A percentile compares a stretch with the other conserved stretches of the same genome.
phyloP scores from a whole-genome alignment of 2,329 filamentous ascomycete genomes.

The Juglanconis sp. region DNA sequence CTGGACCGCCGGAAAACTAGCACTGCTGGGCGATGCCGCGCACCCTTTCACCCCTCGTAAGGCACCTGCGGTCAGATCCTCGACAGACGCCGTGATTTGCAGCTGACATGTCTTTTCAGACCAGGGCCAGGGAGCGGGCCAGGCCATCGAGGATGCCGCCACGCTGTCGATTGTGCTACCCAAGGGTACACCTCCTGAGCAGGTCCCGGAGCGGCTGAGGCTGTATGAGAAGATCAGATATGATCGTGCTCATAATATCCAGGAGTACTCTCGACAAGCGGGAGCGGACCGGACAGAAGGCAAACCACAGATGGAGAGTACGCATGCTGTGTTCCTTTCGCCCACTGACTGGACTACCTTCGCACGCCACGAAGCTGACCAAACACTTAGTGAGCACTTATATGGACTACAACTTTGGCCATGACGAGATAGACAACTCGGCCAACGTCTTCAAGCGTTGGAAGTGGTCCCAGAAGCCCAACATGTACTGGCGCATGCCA shows the following conservation, averaged over 20 bases:
- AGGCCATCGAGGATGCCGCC: constrained; percentile 66
- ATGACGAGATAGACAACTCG: constrained; percentile 57
- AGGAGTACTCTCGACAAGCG: constrained; percentile 52
- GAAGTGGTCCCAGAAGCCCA: constrained; percentile 37
- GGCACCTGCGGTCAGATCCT: constrained; percentile 16
- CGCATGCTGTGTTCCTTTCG: constrained; percentile 19
- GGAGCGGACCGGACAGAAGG: constrained; percentile 44
- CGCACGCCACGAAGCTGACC: constrained; percentile 3
- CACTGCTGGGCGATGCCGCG: constrained; percentile 63
- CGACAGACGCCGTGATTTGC: not conserved
- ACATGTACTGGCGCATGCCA: constrained; percentile 42
- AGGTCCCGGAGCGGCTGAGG: constrained; percentile 53
- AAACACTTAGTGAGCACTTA: constrained; percentile 35
- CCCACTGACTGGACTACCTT: constrained; percentile 31
- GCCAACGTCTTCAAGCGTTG: constrained; percentile 47
- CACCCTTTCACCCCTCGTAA: constrained; percentile 64
- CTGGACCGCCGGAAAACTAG: constrained; percentile 53
- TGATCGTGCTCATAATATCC: constrained; percentile 54
- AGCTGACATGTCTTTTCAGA: constrained; percentile 19
- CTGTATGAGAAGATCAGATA: constrained; percentile 59
- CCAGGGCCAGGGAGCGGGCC: constrained; percentile 59
- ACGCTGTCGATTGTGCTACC: constrained; percentile 56
- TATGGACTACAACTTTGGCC: constrained; percentile 51
- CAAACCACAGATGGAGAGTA: constrained; percentile 38
- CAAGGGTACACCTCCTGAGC: constrained; percentile 35